Base-by-base conservation (phyloP, 352 stramenopile genomes). In the Phytophthora pinifolia region DNA sequence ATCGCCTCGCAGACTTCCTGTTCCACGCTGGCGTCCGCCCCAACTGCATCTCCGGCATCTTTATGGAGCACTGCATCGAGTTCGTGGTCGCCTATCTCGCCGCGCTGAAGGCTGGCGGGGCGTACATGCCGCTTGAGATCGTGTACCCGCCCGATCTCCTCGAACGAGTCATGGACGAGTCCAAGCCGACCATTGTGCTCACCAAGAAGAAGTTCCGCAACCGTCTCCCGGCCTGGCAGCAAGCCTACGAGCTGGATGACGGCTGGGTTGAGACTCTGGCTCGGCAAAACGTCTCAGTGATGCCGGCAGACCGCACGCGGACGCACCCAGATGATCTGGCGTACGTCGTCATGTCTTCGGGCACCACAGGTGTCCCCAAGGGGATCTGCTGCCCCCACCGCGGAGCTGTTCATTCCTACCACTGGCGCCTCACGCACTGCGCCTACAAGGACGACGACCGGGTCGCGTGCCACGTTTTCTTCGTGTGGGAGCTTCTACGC, bases 401-500 rank as follows among this genome's bases (percentile, higher is more conserved):
- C 27, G 90, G 89, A 22, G 88, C 91, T 6, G 88, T 97, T 10
- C 89, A 97, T 65, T 97, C 89, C 12, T 98, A 98, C 65, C 48
- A 94, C 45, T 97, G 92, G 78, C 89, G 90, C 1, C 74, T 94
- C 10, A 76, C 74, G n/a, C 73, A 88, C 43, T 89, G 79, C 12
- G 76, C 81, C 9, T 89, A 79, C 42, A 65, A 82, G 20, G 69
- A 77, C 34, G 73, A 93, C 33, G 83, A 97, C 27, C 74, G 81
- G 38, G 89, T 97, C 44, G 92, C 89, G 20, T 97, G 84, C 42
- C 93, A 97, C 57, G 90, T 98, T 15, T 98, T 98, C 62, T 98
- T 98, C 54, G 88, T 98, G 3, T 98, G 94, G 94, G 94, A 98
- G 53, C 64, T 96, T 39, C 66, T 98, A 12, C 83, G 92, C 6